phyloP scores from a whole-genome alignment of 2,329 filamentous ascomycete species.

The Fusarium bactridioides region DNA sequence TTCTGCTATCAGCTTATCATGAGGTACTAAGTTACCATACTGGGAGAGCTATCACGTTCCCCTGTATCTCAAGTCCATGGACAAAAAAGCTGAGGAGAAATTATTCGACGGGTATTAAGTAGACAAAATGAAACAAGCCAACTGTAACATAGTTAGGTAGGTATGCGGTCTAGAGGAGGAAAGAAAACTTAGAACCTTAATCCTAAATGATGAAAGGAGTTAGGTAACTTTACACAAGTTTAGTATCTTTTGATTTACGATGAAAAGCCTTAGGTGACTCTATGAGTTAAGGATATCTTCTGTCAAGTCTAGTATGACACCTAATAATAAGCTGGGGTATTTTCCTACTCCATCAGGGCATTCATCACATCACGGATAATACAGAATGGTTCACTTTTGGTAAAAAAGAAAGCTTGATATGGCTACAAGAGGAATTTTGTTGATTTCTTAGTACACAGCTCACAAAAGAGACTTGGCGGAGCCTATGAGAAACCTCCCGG shows the following conservation, averaged over 20 bases:
- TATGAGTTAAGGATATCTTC: neutral
- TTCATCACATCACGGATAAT: neutral
- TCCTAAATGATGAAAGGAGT: neutral
- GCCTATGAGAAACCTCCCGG: constrained; percentile 59
- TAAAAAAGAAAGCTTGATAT: constrained; percentile 42
- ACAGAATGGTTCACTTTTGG: constrained; percentile 12
- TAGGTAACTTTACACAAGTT: neutral
- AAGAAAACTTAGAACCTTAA: neutral
- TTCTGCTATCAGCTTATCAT: neutral
- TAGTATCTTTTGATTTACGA: neutral
- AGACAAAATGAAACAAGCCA: neutral
- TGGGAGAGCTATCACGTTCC: neutral
- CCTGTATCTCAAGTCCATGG: neutral
- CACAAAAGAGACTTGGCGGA: constrained; percentile 67
- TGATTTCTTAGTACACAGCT: constrained; percentile 68
- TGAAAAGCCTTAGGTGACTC: no score
- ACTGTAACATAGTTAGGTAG: neutral
- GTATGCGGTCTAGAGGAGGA: neutral
- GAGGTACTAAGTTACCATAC: neutral
- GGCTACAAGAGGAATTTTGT: constrained; percentile 57
- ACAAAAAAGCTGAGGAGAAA: neutral
- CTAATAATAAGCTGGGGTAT: neutral
- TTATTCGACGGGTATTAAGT: neutral
- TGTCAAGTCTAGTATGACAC: neutral
- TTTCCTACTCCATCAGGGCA: neutral